Evolutionary conservation across 2,329 filamentous ascomycete species (phyloP), one percentile per base, ranked within the genome.

Genomic region (Scedosporium dehoogii): DNA sequence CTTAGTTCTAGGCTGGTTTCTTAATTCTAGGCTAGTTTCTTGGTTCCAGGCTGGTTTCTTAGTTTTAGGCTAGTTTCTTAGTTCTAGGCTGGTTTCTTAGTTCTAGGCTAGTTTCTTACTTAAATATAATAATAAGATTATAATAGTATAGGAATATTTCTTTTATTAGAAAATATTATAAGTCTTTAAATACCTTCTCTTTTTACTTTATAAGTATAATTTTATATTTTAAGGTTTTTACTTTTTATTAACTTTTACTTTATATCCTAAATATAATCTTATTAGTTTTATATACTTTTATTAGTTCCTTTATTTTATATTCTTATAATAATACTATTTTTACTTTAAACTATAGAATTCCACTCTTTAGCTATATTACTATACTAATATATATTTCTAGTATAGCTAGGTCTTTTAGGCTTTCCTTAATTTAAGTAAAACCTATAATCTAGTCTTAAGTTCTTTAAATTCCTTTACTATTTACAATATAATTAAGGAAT

Each of bases 151-250:
- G 38, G 27, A 51, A 60, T 9, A 21, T 63, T 6, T 61, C 55
- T 18, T 33, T 53, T 53, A 53, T 53, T 21, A 53, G 51, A 53
- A 60, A 41, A 55, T 38, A 59, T 56, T 62, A 64, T 59, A 53
- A 21, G 23, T 53, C 9, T 21, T 9, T 53, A 53, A 53, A 53
- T 6, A 25, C n/a, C 2, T 53, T 18, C 10, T 21, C 10, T 21
- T 53, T 23, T 23, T 12, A 4, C 25, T 21, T 21, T 53, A 53
- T 53, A 25, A 53, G 10, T 3, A 12, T 53, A 53, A 53, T 21
- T 4, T 53, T 53, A 4, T 53, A 53, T 9, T 53, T 53, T 33
- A 33, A 33, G 25, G 6, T 12, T 53, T 12, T 53, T 3, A 7
- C n/a, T 21, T 25, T 53, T 12, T 23, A 21, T 21, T 25, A 53